A percentile compares a stretch with the other conserved stretches of the same genome.
Conservation (phyloP, 805 yeast species). For the Kockiozyma suomiensis region DNA sequence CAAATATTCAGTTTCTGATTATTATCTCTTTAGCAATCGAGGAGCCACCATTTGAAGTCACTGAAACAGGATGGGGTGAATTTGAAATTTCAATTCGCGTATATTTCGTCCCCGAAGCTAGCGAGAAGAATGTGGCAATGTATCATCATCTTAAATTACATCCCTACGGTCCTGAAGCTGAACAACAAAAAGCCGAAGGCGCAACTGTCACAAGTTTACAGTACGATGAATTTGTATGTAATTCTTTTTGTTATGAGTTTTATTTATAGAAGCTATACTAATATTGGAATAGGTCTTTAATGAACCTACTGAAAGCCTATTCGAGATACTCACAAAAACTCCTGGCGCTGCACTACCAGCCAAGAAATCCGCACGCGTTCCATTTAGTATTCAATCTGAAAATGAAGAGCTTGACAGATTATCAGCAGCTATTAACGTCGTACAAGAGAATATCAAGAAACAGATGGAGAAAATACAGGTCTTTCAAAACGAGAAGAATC, state of each 20-base stretch:
- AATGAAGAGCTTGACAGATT: conserved; percentile 64
- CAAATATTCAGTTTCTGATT: not conserved
- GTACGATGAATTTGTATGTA: conserved; percentile 79
- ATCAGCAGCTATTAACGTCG: conserved; percentile 49
- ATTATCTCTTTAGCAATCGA: conserved; percentile 56
- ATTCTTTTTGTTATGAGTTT: not conserved
- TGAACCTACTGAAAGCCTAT: conserved; percentile 91
- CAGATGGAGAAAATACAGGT: conserved; percentile 45
- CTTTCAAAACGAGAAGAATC: conserved; percentile 40
- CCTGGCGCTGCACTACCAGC: conserved; percentile 52
- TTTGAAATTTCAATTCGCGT: conserved; percentile 89
- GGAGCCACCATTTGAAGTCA: conserved; percentile 87
- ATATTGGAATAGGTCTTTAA: conserved; percentile 52
- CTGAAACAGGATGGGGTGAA: conserved; percentile 99
- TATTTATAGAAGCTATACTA: not conserved
- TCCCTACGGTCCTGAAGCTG: conserved; percentile 61
- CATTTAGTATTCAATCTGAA: conserved; percentile 57
- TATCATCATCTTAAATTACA: conserved; percentile 91
- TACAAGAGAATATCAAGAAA: conserved; percentile 51
- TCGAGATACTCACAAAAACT: conserved; percentile 69
- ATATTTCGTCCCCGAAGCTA: conserved; percentile 81
- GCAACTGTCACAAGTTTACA: conserved; percentile 58
- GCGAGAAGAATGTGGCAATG: conserved; percentile 81
- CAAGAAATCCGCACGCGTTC: conserved; percentile 44
- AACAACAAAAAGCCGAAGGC: conserved; percentile 41